Percentiles rank a stretch among this genome's conserved stretches.
These are phyloP conservation scores for Pterothamnion heteromorphum DNA, from an alignment of 31 red algal species.

Conservation along the genomic window DNA sequence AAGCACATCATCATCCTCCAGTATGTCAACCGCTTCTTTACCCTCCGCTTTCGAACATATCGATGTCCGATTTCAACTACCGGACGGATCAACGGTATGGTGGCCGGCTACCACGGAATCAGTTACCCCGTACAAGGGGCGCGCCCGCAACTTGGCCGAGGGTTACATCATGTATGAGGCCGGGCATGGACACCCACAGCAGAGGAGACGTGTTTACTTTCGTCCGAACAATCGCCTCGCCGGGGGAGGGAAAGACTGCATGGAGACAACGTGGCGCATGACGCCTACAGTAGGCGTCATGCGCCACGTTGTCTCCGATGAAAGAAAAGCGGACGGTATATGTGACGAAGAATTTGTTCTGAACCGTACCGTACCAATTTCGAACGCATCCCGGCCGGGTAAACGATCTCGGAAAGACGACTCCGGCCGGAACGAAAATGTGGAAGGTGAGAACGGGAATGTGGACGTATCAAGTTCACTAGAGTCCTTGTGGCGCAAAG, in stretches of 20 bases:
- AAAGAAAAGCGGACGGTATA: neutral
- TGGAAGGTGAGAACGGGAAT: neutral
- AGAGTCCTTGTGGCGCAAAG: neutral
- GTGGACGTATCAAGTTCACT: neutral
- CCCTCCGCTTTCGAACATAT: neutral
- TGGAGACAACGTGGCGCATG: neutral
- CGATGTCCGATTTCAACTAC: neutral
- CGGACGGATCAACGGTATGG: neutral
- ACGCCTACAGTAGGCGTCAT: too few species aligned
- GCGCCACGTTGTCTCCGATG: too few species aligned
- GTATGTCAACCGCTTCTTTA: too few species aligned
- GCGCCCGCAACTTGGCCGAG: neutral
- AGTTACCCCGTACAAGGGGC: neutral
- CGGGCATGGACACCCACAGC: neutral
- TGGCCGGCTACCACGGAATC: neutral
- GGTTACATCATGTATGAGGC: neutral
- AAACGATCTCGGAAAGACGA: neutral
- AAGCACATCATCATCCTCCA: too few species aligned
- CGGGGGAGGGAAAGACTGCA: neutral
- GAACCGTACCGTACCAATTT: neutral
- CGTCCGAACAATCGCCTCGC: neutral
- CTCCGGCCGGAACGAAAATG: neutral
- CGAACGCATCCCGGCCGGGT: neutral
- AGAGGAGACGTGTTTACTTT: neutral
- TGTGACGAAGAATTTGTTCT: neutral